These are phyloP conservation scores for Stagonosporopsis chrysanthemi DNA, from an alignment of 2,329 filamentous ascomycete genomes.

Conservation along the genomic window DNA sequence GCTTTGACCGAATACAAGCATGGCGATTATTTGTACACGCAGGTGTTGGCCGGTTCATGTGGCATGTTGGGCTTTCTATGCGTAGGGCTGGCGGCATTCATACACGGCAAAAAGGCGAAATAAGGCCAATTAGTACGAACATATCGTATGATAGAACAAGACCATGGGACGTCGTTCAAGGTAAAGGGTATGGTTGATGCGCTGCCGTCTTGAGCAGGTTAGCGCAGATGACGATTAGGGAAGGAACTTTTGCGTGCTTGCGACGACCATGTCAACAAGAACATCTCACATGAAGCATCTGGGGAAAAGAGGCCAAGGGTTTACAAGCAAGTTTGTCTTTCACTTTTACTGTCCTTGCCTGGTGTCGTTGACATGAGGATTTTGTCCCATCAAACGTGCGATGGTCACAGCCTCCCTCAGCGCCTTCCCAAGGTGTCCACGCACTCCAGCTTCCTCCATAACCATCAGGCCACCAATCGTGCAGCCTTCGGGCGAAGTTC, in stretches of 20 bases:
- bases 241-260: conserved; percentile 5
- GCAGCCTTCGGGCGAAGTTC: conserved; percentile 43
- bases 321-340: not conserved
- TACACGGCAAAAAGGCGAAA: conserved; percentile 18
- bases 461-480: conserved; percentile 47
- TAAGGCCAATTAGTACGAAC: not conserved
- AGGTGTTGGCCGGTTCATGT: conserved; percentile 51
- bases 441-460: conserved; percentile 41
- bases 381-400: conserved; percentile 53
- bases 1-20: conserved; percentile 45
- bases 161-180: not conserved
- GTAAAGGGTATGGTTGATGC: not conserved
- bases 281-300: not conserved
- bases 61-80: conserved; percentile 22
- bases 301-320: no score
- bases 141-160: not conserved
- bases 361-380: conserved; percentile 54
- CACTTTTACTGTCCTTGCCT: conserved; percentile 24
- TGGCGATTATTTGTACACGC: conserved; percentile 53
- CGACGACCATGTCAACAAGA: not conserved
- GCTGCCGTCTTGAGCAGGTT: not conserved
- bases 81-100: conserved; percentile 19
- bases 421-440: conserved; percentile 43
- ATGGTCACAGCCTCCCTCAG: conserved; percentile 59
- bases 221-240: not conserved